phyloP scores from a whole-genome alignment of 2,329 filamentous ascomycete species.

The Neurospora sp. region DNA sequence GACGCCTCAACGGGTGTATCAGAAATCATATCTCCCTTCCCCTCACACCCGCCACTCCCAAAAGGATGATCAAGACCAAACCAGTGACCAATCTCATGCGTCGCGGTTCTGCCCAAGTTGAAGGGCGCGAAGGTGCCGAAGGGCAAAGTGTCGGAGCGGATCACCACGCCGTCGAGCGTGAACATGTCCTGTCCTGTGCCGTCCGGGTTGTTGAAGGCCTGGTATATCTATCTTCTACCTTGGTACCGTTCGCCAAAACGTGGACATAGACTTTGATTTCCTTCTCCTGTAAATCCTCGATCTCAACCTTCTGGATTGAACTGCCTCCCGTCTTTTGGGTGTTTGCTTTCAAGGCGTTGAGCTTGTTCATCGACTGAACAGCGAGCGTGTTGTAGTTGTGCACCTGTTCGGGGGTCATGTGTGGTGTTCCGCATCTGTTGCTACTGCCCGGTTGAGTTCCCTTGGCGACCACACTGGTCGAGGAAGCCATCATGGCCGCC shows the following conservation, averaged over 20 bases:
- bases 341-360: background rate
- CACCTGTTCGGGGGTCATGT: background rate
- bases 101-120: background rate
- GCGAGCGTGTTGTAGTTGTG: background rate
- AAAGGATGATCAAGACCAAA: constrained; percentile 1
- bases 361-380: background rate
- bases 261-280: background rate
- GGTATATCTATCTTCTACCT: background rate
- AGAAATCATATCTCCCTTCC: background rate
- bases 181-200: too few relatives aligned
- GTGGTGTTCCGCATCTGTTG: background rate
- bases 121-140: background rate
- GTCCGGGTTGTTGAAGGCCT: too few relatives aligned
- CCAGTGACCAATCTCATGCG: constrained; percentile 3
- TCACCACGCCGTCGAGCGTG: background rate
- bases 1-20: background rate
- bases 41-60: background rate
- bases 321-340: background rate
- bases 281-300: background rate
- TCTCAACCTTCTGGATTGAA: background rate
- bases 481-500: background rate
- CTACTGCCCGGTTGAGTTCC: background rate
- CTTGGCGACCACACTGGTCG: background rate
- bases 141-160: background rate
- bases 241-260: background rate